Evolutionary conservation across 2,329 filamentous ascomycete genomes (phyloP).

Genomic region (Macrophomina phaseolina): DNA sequence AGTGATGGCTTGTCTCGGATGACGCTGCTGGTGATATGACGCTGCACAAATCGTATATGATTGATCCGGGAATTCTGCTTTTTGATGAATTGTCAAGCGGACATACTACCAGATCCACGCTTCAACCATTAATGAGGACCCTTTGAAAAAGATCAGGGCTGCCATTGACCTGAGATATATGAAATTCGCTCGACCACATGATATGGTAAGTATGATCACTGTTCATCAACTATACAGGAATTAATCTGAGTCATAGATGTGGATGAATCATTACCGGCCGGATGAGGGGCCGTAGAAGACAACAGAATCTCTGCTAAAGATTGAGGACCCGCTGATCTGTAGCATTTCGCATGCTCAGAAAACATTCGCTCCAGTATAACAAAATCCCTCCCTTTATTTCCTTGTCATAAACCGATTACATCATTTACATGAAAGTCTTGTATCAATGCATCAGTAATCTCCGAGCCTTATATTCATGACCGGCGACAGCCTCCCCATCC

Average conservation of each 20-base stretch:
- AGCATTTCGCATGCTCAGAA: too few species aligned
- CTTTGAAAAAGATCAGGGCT: constrained; percentile 58
- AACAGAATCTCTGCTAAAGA: background rate
- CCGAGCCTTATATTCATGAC: too few species aligned
- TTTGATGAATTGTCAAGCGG: constrained; percentile 2
- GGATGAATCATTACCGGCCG: constrained; percentile 9
- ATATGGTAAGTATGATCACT: constrained; percentile 37
- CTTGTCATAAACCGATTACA: too few species aligned
- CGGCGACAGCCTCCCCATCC: too few species aligned
- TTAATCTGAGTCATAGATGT: background rate
- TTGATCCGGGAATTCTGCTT: constrained; percentile 29
- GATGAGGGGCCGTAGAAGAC: background rate
- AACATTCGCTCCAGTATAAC: too few species aligned
- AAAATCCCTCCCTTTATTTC: too few species aligned
- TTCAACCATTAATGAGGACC: constrained; percentile 61
- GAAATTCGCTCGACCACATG: constrained; percentile 57
- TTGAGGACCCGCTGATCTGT: too few species aligned
- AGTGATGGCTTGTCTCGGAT: constrained; percentile 57
- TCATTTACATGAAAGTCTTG: too few species aligned
- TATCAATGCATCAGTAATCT: too few species aligned
- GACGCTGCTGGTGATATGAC: constrained; percentile 63
- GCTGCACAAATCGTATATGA: constrained; percentile 40
- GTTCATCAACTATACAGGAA: background rate
- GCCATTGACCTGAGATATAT: constrained; percentile 64
- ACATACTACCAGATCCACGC: constrained; percentile 57